Conservation (phyloP, 495 filamentous ascomycete species). For the Cryomyces minteri region DNA sequence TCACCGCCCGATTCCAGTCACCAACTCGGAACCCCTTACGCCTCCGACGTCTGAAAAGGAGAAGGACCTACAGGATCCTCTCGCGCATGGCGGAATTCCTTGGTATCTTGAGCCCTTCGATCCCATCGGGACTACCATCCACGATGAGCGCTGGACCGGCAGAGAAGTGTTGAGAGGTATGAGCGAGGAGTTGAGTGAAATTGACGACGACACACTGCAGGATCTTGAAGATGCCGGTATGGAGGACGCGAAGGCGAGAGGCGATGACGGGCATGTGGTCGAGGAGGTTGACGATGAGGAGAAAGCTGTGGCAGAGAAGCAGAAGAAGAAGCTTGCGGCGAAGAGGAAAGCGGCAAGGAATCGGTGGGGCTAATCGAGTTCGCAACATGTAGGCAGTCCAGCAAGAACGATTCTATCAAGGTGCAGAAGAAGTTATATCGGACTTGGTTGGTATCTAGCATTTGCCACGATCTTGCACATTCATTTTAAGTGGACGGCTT, state of each 20-base stretch:
- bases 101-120: conserved; percentile 83
- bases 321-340: not conserved
- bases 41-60: conserved; percentile 10
- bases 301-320: not conserved
- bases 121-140: conserved; percentile 52
- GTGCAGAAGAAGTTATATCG: too few species aligned
- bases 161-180: conserved; percentile 56
- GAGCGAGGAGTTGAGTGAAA: conserved; percentile 73
- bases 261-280: not conserved
- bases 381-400: too few species aligned
- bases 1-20: not conserved
- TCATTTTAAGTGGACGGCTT: too few species aligned
- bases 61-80: conserved; percentile 26
- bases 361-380: not conserved
- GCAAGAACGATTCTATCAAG: too few species aligned
- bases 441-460: too few species aligned
- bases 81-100: conserved; percentile 57
- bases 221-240: conserved; percentile 23
- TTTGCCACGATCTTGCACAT: too few species aligned
- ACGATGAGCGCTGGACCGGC: conserved; percentile 63
- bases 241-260: not conserved
- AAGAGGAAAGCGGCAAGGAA: not conserved
- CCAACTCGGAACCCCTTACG: not conserved
- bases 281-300: not conserved
- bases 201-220: conserved; percentile 72